Percentiles rank a stretch among this genome's conserved stretches.
These are phyloP conservation scores for Gossypium davidsonii DNA, from an alignment of 441 rosid species.

Conservation along the genomic window DNA sequence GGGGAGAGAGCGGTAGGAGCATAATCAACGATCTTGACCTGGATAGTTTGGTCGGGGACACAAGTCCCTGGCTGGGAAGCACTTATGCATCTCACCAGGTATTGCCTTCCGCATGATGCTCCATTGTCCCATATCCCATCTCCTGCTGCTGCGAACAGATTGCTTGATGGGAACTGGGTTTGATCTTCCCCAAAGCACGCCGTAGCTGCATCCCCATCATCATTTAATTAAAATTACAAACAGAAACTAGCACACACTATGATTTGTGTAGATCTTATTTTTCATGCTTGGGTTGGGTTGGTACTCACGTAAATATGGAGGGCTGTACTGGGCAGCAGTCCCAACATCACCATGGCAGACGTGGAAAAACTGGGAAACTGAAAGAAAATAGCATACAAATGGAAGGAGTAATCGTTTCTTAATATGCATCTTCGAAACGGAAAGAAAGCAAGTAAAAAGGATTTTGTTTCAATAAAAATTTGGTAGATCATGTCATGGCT, in stretches of 20 bases:
- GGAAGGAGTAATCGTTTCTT: neutral
- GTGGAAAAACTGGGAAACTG: neutral
- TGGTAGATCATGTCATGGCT: too few relatives aligned
- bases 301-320: conserved; percentile 56
- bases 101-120: conserved; percentile 60
- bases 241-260: too few relatives aligned
- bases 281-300: neutral
- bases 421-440: neutral
- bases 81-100: conserved; percentile 56
- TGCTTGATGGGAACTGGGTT: conserved; percentile 48
- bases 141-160: conserved; percentile 57
- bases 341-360: conserved; percentile 37
- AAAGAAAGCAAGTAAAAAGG: neutral
- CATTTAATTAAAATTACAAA: too few relatives aligned
- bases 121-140: conserved; percentile 69
- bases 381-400: neutral
- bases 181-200: conserved; percentile 34
- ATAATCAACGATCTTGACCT: conserved; percentile 49
- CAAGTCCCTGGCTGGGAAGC: conserved; percentile 35
- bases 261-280: too few relatives aligned
- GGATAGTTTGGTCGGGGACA: conserved; percentile 23
- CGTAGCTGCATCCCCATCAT: conserved; percentile 30
- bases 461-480: neutral
- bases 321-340: conserved; percentile 40
- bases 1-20: conserved; percentile 16